phyloP scores from a whole-genome alignment of 345 rosid species.

The Adansonia digitata region DNA sequence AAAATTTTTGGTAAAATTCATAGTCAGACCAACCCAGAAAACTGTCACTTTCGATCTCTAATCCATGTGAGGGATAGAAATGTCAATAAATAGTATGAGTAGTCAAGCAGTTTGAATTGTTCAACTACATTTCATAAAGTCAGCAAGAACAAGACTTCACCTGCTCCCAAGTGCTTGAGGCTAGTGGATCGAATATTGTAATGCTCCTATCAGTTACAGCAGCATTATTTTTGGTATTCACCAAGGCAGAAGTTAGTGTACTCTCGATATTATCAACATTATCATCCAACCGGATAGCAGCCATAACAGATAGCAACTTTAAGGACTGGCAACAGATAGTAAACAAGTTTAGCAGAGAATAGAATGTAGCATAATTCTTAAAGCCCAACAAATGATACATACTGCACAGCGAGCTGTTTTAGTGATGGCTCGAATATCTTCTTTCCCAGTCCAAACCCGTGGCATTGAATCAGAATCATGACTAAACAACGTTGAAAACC shows the following conservation, averaged over 20 bases:
- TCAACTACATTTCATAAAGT: neutral
- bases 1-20: too few species aligned
- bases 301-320: conserved; percentile 90
- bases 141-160: conserved; percentile 34
- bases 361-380: neutral
- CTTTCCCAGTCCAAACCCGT: conserved; percentile 97
- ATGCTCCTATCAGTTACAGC: conserved; percentile 47
- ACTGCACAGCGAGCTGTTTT: conserved; percentile 89
- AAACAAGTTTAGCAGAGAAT: conserved; percentile 17
- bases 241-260: conserved; percentile 51
- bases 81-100: neutral
- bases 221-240: conserved; percentile 41
- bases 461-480: conserved; percentile 99
- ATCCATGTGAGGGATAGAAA: neutral
- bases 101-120: neutral
- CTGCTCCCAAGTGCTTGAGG: conserved; percentile 96
- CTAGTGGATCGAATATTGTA: conserved; percentile 61
- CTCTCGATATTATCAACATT: conserved; percentile 68
- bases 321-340: conserved; percentile 52
- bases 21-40: neutral
- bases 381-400: conserved; percentile 26
- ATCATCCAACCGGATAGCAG: conserved; percentile 72
- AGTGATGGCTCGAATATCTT: conserved; percentile 93
- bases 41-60: neutral
- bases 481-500: conserved; percentile 86